Conservation (phyloP, 306 rosid genomes). For the Carpinus viminea region DNA sequence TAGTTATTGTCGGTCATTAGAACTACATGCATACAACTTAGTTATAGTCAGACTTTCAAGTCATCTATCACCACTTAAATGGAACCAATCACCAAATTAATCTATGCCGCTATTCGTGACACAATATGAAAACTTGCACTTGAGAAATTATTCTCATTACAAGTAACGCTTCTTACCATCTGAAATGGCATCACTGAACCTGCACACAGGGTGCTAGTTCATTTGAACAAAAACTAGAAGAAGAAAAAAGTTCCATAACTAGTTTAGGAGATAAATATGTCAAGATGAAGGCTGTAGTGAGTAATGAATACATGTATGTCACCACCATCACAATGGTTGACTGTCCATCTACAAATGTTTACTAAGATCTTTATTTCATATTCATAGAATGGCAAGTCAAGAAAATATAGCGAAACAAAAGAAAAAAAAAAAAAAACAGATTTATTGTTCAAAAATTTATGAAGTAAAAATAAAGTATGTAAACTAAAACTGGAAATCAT, state of each 20-base stretch:
- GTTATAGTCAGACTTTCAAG: neutral
- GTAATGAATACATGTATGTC: neutral
- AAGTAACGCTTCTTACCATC: neutral
- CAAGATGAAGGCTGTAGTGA: neutral
- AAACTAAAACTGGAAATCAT: conserved; percentile 11
- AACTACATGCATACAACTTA: neutral
- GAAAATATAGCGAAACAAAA: neutral
- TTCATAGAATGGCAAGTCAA: neutral
- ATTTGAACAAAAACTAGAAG: neutral
- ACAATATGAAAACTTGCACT: neutral
- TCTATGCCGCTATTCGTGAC: neutral
- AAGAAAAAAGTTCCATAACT: neutral
- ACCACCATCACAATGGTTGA: conserved; percentile 3
- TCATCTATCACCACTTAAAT: neutral
- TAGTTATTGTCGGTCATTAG: neutral
- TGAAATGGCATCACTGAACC: too few species aligned
- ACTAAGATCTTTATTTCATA: neutral
- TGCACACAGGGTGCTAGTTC: neutral
- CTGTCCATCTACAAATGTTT: neutral
- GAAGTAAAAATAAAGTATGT: neutral
- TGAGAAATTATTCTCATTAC: neutral
- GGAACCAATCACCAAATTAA: neutral
- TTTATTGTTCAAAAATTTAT: neutral
- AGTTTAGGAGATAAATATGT: neutral
- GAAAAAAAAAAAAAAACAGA: neutral